phyloP scores from a whole-genome alignment of 2,329 filamentous ascomycete species.

The Fusarium nelsonii region DNA sequence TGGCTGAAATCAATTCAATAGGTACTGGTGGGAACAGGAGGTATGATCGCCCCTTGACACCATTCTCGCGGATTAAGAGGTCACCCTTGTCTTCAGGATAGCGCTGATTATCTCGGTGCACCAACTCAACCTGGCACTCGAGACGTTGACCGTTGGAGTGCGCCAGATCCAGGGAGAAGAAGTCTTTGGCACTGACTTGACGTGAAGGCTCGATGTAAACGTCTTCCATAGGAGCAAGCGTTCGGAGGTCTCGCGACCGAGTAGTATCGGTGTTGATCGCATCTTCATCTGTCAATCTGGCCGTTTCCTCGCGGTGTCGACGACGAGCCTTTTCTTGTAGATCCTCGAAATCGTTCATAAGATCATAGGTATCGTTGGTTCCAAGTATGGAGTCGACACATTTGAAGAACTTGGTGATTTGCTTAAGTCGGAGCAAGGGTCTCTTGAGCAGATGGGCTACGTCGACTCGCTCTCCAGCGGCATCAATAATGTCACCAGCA shows the following conservation, averaged over 20 bases:
- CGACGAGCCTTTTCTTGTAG: slow-evolving; percentile 83
- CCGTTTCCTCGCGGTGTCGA: slow-evolving; percentile 72
- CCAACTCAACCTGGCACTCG: slow-evolving; percentile 87
- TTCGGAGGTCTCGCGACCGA: slow-evolving; percentile 82
- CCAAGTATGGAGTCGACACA: slow-evolving; percentile 69
- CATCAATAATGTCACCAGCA: slow-evolving; percentile 75
- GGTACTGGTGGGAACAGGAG: slow-evolving; percentile 93
- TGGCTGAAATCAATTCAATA: slow-evolving; percentile 79
- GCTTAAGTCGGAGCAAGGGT: slow-evolving; percentile 88
- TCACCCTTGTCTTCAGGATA: slow-evolving; percentile 78
- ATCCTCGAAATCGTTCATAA: slow-evolving; percentile 70
- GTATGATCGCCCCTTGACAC: slow-evolving; percentile 77
- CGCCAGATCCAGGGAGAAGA: slow-evolving; percentile 84
- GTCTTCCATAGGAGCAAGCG: slow-evolving; percentile 76
- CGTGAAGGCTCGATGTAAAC: slow-evolving; percentile 80
- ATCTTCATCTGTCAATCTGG: slow-evolving; percentile 84
- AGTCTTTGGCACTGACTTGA: slow-evolving; percentile 89
- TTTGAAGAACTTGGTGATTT: slow-evolving; percentile 85
- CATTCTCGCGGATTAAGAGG: slow-evolving; percentile 92
- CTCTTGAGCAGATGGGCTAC: slow-evolving; percentile 93
- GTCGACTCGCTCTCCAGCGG: slow-evolving; percentile 89
- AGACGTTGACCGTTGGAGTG: slow-evolving; percentile 93
- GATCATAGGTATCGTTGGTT: slow-evolving; percentile 59
- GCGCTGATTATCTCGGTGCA: slow-evolving; percentile 84
- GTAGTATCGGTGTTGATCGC: slow-evolving; percentile 86